Evolutionary conservation across 768 basidiomycete species (phyloP), one percentile per base, ranked within the genome.

Genomic region (Boletus vinaceobasis): DNA sequence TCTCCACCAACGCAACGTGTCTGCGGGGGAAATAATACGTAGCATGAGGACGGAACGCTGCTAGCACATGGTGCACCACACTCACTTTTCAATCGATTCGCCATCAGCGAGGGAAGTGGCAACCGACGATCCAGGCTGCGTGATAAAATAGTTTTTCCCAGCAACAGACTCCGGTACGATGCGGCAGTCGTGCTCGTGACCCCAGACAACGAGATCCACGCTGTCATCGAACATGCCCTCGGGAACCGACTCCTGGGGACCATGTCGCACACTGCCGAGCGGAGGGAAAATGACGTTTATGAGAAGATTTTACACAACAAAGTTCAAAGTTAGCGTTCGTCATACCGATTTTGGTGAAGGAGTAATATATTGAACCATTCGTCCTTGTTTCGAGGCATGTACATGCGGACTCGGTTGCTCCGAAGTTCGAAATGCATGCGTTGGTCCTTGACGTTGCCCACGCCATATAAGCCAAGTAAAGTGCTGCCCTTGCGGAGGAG

Each of bases 181-280:
- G 31, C 95, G 84, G 65, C 96, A 98, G 70, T 98, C 97, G 67
- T 99, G 97, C 70, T 99, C 97, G 69, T 99, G 97, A 7, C 97
- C 97, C 97, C 97, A 99, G 2, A 99, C 78, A 7, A 99, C 91
- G 15, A 99, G 79, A 63, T 98, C 85, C 35, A 98, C 79, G 62
- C 86, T 88, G 65, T 99, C 93, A 66, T 98, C 96, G 61, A 99
- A 99, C 85, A 98, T 89, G 56, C 90, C 89, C 65, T 98, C 97
- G 8, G 96, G 94, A 1, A 98, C 95, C 13, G 81, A 93, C 61
- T 93, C 90, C 68, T 98, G 93, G 17, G 93, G 93, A 2, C 93
- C 94, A 67, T 94, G 97, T 62, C 91, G 87, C 4, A 97, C 96
- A 26, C 96, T 98, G 57, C 3, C 61, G 43, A 17, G 35, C 10